Conservation (phyloP, 2,329 filamentous ascomycete genomes). For the Didymellaceae sp. region DNA sequence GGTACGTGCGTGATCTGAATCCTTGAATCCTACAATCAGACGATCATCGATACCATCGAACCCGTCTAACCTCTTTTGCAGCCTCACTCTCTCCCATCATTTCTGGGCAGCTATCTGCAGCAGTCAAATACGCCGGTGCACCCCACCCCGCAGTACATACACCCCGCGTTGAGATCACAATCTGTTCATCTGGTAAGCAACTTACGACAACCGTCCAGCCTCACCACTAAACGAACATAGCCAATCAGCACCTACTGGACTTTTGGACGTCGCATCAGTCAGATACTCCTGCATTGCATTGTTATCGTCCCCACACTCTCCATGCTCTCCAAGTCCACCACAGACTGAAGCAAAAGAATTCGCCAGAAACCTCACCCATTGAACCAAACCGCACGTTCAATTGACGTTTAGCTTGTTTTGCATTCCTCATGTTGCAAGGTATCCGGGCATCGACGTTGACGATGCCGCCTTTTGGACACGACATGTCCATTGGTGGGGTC, state of each 20-base stretch:
- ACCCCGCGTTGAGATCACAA: not conserved
- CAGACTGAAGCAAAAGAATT: not conserved
- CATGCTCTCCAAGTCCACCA: not conserved
- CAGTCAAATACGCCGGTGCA: not conserved
- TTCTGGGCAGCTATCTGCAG: not conserved
- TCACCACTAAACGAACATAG: not conserved
- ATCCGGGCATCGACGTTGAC: slow-evolving; percentile 43
- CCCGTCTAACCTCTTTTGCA: slow-evolving; percentile 5
- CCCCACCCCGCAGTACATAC: not conserved
- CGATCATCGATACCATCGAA: not conserved
- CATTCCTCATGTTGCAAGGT: slow-evolving; percentile 47
- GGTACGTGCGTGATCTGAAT: slow-evolving; percentile 23
- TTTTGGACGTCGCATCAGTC: not conserved
- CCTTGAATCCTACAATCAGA: slow-evolving; percentile 2
- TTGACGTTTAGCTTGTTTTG: too few relatives aligned
- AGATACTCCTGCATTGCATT: not conserved
- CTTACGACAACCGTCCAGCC: not conserved
- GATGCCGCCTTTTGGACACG: slow-evolving; percentile 47
- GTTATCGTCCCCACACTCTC: not conserved
- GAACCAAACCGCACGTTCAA: not conserved
- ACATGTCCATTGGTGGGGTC: slow-evolving; percentile 40
- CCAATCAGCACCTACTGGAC: not conserved
- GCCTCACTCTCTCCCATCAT: not conserved
- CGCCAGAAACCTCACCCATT: not conserved
- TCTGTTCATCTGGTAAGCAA: not conserved